Evolutionary conservation across 2,329 filamentous ascomycete genomes (phyloP), one percentile per base, ranked within the genome.

Genomic region (Colletotrichum sp.): DNA sequence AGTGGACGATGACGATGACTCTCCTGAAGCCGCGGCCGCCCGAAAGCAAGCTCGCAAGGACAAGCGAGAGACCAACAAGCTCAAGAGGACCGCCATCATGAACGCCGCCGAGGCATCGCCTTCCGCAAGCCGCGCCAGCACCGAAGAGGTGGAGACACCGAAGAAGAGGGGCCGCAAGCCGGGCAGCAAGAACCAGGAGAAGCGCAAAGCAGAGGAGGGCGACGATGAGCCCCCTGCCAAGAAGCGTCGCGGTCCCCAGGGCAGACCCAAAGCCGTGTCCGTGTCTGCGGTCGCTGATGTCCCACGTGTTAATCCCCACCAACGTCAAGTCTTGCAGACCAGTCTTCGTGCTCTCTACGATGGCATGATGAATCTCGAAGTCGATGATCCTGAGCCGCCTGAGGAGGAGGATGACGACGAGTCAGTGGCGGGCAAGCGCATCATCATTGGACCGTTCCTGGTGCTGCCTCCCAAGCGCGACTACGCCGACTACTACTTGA

Each of bases 1-100:
- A 70, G 96, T 99, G 36, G 97, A 99, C 83, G 96, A 98, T 76
- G 96, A 98, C 67, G 97, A 99, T 2, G 97, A 99, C 82, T 93
- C 92, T 0, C 96, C 98, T 34, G 97, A 98, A 83, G 96, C 95
- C 70, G 97, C 97, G 3, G 96, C 98, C 48, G 94, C 95, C 44
- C 93, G 97, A 55, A 98, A 98, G 82, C 93, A 96, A 82, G 95
- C 95, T 6, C 92, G 94, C 69, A 95, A 96, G 78, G 95, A 95
- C 77, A 95, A 93, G 83, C 93, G 96, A 44, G 93, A 94, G 68
- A 87, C 88, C 11, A 98, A 98, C 82, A 94, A 94, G 81, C 85
- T 94, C 19, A 94, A 93, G 86, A 90, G 91, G 76, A 32, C 83
- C 9, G 85, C 82, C 1, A 74, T 81, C 6, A 36, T 68, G 12